Evolutionary conservation across 805 yeast genomes (phyloP), one percentile per base, ranked within the genome.

Genomic region (Suhomyces faveliae): DNA sequence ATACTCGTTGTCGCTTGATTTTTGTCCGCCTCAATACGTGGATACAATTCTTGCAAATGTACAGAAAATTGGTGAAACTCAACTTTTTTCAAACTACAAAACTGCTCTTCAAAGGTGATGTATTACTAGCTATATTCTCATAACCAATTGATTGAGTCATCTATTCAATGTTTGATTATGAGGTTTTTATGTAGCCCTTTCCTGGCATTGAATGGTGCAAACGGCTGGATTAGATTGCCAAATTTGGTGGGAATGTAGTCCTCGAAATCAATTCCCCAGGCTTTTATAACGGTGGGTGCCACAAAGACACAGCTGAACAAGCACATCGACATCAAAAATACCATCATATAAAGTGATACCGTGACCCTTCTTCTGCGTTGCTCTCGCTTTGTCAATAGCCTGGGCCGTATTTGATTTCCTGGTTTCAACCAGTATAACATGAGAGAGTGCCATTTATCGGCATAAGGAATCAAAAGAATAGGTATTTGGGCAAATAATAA

Each of bases 391-490:
- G 80, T 67, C 5, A 78, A 64, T 2, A 78, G 66, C 20, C 72
- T 73, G 3, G 79, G 75, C 7, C 80, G 67, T 2, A 80, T 59
- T 55, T 80, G 84, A 35, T 69, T 66, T 4, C 71, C 70, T 2
- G 88, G 87, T 46, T 73, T 77, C 48, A 85, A 66, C 92, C 92
- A 86, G 54, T 85, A 77, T 29, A 86, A 67, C 59, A 82, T 68
- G 67, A 80, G 68, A 1, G 89, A 79, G 57, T 86, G 94, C 78
- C 84, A 77, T 41, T 74, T 75, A 57, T 84, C 86, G 40, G 83
- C 74, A 53, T 74, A 83, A 0, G 91, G 91, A 35, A 83, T 66
- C 29, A 84, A 69, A 29, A 85, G 62, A 12, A 85, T 51, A 1
- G 90, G 90, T 8, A 83, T 64, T 53, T 84, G 88, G 5, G 75